Conservation (phyloP, 257 asterid genomes). For the Thymus quinquecostatus region DNA sequence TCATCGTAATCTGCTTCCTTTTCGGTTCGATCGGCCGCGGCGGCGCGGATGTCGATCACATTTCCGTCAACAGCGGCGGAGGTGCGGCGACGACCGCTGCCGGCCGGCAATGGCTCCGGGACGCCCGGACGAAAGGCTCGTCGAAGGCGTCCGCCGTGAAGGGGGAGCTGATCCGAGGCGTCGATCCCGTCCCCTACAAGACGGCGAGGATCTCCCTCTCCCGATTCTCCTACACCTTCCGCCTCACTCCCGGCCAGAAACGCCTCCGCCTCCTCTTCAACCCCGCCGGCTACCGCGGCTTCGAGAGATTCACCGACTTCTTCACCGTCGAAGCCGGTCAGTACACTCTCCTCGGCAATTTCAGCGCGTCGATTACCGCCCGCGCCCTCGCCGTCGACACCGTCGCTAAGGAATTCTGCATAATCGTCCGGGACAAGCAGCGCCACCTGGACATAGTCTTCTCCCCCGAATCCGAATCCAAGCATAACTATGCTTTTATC, state of each 20-base stretch:
- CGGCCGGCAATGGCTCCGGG: conserved; percentile 39
- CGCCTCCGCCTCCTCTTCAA: conserved; percentile 52
- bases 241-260: conserved; percentile 48
- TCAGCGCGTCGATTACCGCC: conserved; percentile 51
- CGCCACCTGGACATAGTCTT: no score
- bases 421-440: conserved; percentile 3
- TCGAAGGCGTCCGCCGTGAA: conserved; percentile 27
- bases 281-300: conserved; percentile 33
- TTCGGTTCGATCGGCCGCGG: not conserved
- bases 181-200: conserved; percentile 42
- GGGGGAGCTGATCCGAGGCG: not conserved
- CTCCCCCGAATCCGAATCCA: no score
- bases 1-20: conserved; percentile 18
- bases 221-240: conserved; percentile 47
- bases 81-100: conserved; percentile 25
- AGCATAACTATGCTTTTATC: no score
- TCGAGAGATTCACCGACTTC: conserved; percentile 28
- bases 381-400: conserved; percentile 39
- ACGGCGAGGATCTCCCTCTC: conserved; percentile 46
- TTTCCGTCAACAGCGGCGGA: conserved; percentile 48
- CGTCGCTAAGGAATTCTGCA: conserved; percentile 58
- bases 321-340: conserved; percentile 52
- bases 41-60: not conserved
- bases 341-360: conserved; percentile 44
- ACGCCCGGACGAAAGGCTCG: conserved; percentile 29